Base-by-base conservation (phyloP, 225 moss, liverwort and hornwort genomes). In the Anthoceros angustus region DNA sequence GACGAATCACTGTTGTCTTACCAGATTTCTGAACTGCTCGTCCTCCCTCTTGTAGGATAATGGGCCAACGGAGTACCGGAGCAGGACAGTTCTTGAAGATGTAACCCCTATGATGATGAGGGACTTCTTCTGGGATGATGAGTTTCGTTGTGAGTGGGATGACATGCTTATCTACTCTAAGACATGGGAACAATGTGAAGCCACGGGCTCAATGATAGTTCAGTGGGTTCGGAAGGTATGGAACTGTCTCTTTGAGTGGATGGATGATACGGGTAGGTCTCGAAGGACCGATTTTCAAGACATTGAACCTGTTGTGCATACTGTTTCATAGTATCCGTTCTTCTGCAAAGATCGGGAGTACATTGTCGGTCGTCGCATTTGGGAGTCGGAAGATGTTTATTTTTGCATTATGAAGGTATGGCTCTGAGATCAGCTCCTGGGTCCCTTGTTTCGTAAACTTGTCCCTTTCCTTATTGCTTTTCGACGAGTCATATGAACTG, bases 281-380 rank as follows among this genome's bases (percentile, higher is more conserved):
- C 32, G 2, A 4, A 32, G 2, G 1, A 32, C 32, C 32, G 32
- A 32, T 32, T 1, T 32, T 32, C 32, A 32, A 32, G 32, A 32
- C 4, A 4, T 32, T 32, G 32, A 32, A 32, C 32, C 32, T 32
- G 32, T 32, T 32, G 32, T 32, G 32, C 32, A 32, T 4, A 32
- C 4, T 43, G 6, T 0, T 15, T 83, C 66, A 24, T 80, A 94
- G 94, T 95, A 82, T 70, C 94, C 94, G 38, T 78, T 90, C 49
- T 91, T 90, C 68, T 95, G 94, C 75, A 95, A 95, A 66, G 88
- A 95, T 76, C 88, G 94, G 25, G 94, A 95, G 68, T 95, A 95
- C 49, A 74, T 86, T 62, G 85, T 95, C 65, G 81, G 78, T 16
- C 88, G 90, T 39, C 84, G 94, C 62, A 88, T 88, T 39, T 95